Base-by-base conservation (phyloP, 129 eudicot species). In the Deinandra increscens region DNA sequence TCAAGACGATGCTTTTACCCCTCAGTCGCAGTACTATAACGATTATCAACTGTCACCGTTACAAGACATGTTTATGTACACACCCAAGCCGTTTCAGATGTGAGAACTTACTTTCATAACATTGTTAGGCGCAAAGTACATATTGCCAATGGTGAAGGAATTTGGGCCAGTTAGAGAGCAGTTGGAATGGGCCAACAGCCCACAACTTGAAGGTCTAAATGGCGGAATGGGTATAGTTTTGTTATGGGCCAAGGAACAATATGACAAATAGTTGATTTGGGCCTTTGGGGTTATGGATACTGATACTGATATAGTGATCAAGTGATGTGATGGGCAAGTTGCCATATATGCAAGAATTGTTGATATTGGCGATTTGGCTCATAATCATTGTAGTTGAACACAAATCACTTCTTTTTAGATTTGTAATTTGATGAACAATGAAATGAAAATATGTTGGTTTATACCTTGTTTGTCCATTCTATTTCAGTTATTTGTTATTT, bases 31-130 rank as follows among this genome's bases (percentile, higher is more conserved):
- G 69, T 85, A 73, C 49, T 79, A 67, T 53, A 78, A 42, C 43
- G 91, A 82, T 42, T 79, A 29, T 34, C 87, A 82, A 51, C 56
- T 77, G 60, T 79, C 85, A 0, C 73, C 80, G 9, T 72, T 79
- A 31, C 87, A 79, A 48, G 91, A 85, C 29, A 77, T 85, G 75
- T 80, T 77, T 22, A 78, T 81, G 84, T 80, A 70, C 79, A 41
- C 81, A 9, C 64, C 70, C 4, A 76, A 76, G 75, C 76, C 81
- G 7, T 76, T 76, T 53, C 56, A 70, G 48, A 76, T 76, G 81
- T 61, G 69, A 76, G 45, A 39, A 0, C 26, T 66, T 26, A 23
- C 18, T 18, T 22, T 10, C n/a, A 48, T 76, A 48, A 37, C 22
- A 34, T 15, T 0, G 31, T 37, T 4, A 70, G 4, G 59, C 29